A percentile compares a stretch with the other conserved stretches of the same genome.
phyloP scores from a whole-genome alignment of 345 rosid genomes.

The Excoecaria cochinchinensis region DNA sequence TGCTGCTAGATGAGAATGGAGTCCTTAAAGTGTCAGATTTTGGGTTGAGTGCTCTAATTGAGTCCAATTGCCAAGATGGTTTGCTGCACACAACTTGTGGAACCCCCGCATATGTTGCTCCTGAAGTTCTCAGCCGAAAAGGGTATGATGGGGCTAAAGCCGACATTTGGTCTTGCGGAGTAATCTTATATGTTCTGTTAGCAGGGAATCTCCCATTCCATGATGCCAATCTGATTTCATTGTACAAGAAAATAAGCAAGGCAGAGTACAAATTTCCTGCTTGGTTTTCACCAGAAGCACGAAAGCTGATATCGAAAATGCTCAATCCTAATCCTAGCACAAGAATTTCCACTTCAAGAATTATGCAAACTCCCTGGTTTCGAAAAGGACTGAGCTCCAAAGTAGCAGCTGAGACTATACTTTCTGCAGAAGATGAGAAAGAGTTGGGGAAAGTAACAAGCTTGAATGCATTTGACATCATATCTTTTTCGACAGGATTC shows the following conservation, averaged over 20 bases:
- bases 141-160: conserved; percentile 24
- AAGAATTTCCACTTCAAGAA: conserved; percentile 15
- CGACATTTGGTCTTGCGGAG: conserved; percentile 28
- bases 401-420: too few species aligned
- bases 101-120: conserved; percentile 18
- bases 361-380: conserved; percentile 21
- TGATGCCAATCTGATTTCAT: conserved; percentile 17
- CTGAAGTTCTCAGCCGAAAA: conserved; percentile 13
- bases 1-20: conserved; percentile 14
- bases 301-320: conserved; percentile 16
- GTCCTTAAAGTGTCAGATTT: conserved; percentile 15
- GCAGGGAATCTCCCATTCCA: conserved; percentile 23
- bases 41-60: conserved; percentile 12
- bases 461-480: conserved; percentile 26
- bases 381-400: conserved; percentile 2
- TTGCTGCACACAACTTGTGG: conserved; percentile 23
- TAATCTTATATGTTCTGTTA: conserved; percentile 26
- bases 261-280: conserved; percentile 19
- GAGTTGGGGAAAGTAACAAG: conserved; percentile 9
- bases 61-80: conserved; percentile 9
- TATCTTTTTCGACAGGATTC: conserved; percentile 20
- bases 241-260: conserved; percentile 21
- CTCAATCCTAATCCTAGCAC: conserved; percentile 13
- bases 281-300: conserved; percentile 19
- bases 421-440: neutral